Evolutionary conservation across 163 green algal genomes (phyloP), one percentile per base, ranked within the genome.

Genomic region (Coccomyxa subellipsoidea): DNA sequence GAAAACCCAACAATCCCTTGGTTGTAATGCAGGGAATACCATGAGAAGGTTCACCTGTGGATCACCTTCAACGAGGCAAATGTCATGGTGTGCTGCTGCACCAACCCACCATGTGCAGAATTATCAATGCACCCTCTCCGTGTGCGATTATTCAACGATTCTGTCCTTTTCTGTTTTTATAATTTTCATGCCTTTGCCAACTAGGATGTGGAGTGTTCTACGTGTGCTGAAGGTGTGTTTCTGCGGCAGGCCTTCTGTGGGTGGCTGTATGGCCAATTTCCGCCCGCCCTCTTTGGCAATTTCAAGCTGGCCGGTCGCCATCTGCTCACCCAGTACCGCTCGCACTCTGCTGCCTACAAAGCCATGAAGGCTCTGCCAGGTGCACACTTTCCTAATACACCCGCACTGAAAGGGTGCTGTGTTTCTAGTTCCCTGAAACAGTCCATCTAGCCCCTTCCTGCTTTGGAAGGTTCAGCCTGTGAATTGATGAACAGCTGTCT

Each of bases 61-160:
- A 84, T 87, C n/a, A 98, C 94, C 2, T 97, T 98, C 89, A 98
- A 98, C 85, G 94, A 98, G 85, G 90, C 92, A 32, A 92, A 88
- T 59, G 88, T 92, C 38, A 79, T 79, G 73, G 36, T 47, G 27
- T 12, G 66, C 72, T 70, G 91, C n/a, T n/a, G n/a, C n/a, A n/a
- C n/a, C n/a, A n/a, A n/a, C n/a, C n/a, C n/a, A n/a, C n/a, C n/a
- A n/a, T n/a, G n/a, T n/a, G n/a, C n/a, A n/a, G n/a, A n/a, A n/a
- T n/a, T n/a, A n/a, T n/a, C n/a, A n/a, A n/a, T n/a, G n/a, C n/a
- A n/a, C n/a, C n/a, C n/a, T n/a, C n/a, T n/a, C n/a, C n/a, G n/a
- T n/a, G n/a, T n/a, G n/a, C n/a, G n/a, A n/a, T n/a, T n/a, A n/a
- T n/a, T n/a, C n/a, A n/a, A n/a, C n/a, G n/a, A n/a, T n/a, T 91